Evolutionary conservation across 208 protist species (phyloP).

Genomic region (Crithidia mellificae): DNA sequence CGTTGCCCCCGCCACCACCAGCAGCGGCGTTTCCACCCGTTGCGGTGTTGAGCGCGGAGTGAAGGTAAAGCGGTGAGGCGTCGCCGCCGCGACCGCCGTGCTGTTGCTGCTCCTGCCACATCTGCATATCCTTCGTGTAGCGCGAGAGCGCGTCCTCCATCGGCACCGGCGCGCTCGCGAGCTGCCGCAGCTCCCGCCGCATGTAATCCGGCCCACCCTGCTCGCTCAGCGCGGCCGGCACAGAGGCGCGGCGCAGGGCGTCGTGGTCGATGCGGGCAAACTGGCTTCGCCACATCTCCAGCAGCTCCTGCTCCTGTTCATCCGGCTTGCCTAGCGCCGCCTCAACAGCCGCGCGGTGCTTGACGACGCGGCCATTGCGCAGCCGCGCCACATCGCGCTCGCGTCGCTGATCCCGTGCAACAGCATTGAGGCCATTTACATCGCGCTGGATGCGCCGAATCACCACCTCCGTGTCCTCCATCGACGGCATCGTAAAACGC

Average conservation of each 20-base stretch:
- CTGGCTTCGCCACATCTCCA: conserved; percentile 53
- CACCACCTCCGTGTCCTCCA: conserved; percentile 54
- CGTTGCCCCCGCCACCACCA: conserved; percentile 3
- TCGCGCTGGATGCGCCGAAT: conserved; percentile 83
- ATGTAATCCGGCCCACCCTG: conserved; percentile 74
- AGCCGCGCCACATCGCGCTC: conserved; percentile 41
- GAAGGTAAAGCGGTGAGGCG: conserved; percentile 16
- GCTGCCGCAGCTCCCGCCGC: conserved; percentile 37
- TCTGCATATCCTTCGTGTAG: conserved; percentile 32
- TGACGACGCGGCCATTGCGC: conserved; percentile 21
- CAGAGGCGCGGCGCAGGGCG: conserved; percentile 31
- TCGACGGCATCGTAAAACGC: conserved; percentile 73
- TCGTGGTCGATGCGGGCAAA: conserved; percentile 45
- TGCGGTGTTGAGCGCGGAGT: not conserved
- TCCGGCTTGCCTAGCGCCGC: conserved; percentile 32
- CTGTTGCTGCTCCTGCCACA: conserved; percentile 38
- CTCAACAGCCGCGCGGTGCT: conserved; percentile 24
- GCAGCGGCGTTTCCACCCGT: not conserved
- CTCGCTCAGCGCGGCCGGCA: conserved; percentile 52
- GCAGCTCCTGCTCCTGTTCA: conserved; percentile 46
- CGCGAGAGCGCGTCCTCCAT: conserved; percentile 27
- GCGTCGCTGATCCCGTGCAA: conserved; percentile 66
- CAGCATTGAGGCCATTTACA: conserved; percentile 80
- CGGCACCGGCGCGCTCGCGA: conserved; percentile 13
- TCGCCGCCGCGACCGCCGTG: conserved; percentile 7